These are phyloP conservation scores for Kodamaea derodonti DNA, from an alignment of 1,139 yeast species.

Conservation along the genomic window DNA sequence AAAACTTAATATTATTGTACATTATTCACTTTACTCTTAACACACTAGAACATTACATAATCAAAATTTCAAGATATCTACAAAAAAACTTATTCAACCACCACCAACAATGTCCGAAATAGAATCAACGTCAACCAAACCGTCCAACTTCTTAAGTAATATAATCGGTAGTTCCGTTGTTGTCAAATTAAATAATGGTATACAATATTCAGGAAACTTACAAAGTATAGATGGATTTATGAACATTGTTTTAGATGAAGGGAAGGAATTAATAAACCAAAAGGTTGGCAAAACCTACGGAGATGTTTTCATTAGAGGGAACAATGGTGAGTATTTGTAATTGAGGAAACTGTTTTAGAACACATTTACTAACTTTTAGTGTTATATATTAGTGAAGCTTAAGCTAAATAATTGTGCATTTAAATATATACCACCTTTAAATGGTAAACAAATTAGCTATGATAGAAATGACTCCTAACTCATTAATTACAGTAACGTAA, in stretches of 20 bases:
- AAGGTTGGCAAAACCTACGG: constrained; percentile 57
- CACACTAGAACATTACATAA: too few species aligned
- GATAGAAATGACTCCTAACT: too few species aligned
- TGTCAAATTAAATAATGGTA: constrained; percentile 84
- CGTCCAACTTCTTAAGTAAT: constrained; percentile 76
- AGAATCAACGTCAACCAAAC: constrained; percentile 21
- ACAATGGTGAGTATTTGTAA: constrained; percentile 61
- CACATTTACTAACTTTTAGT: constrained; percentile 33
- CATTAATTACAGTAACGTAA: too few species aligned
- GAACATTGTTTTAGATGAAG: constrained; percentile 84
- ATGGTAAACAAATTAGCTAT: too few species aligned
- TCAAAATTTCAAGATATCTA: too few species aligned
- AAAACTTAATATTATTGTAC: too few species aligned
- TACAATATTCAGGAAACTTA: constrained; percentile 68
- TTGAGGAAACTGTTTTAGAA: not conserved
- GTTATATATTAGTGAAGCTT: constrained; percentile 45
- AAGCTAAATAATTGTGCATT: too few species aligned
- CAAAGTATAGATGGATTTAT: constrained; percentile 95
- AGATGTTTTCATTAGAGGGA: constrained; percentile 92
- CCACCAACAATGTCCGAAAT: constrained; percentile 4
- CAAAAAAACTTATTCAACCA: not conserved
- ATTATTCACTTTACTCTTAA: too few species aligned
- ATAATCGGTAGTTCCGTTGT: constrained; percentile 77
- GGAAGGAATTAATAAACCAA: constrained; percentile 64
- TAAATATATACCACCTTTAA: too few species aligned